Evolutionary conservation across 2,329 filamentous ascomycete genomes (phyloP), one percentile per base, ranked within the genome.

Genomic region (Xylaria polymorpha): DNA sequence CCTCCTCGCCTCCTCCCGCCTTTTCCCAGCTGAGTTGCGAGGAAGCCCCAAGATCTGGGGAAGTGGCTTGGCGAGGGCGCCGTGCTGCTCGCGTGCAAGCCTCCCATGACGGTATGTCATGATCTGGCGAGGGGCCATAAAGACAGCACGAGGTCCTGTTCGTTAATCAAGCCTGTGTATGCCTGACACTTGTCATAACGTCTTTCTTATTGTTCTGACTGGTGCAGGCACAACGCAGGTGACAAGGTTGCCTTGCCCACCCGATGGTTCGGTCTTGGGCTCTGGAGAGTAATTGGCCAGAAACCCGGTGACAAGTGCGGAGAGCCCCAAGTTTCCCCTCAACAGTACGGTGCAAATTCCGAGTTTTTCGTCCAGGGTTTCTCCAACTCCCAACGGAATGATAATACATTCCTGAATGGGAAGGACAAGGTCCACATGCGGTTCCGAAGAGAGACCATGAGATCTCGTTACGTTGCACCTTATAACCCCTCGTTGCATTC

Each of bases 341-440:
- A 37, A 32, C 32, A 10, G 41, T n/a, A 25, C 43, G 14, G 15
- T 22, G 61, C 57, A 44, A 56, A 59, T 32, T 41, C 20, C 18
- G 20, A 37, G 9, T 29, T 51, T 53, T 60, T 58, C 35, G 44
- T 8, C 46, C 50, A 60, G 53, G 43, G 44, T 46, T 62, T 37
- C 59, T 35, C 59, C 62, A 69, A 56, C 48, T 44, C 61, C 61
- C n/a, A 43, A 57, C 35, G 44, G 55, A 29, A 20, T 39, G 56
- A 69, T 66, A 58, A 73, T 73, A 68, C 64, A 66, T 75, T 74
- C 74, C 74, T 56, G 20, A 73, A 72, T 66, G 59, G 70, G 75
- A 66, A 71, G 58, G 53, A 63, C 64, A 64, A 48, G 61, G 60
- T 56, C 67, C 74, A 72, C 71, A 73, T 72, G 73, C 75, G 72